Evolutionary conservation across 129 eudicot species (phyloP).

Genomic region (Heracleum sosnowskyi): DNA sequence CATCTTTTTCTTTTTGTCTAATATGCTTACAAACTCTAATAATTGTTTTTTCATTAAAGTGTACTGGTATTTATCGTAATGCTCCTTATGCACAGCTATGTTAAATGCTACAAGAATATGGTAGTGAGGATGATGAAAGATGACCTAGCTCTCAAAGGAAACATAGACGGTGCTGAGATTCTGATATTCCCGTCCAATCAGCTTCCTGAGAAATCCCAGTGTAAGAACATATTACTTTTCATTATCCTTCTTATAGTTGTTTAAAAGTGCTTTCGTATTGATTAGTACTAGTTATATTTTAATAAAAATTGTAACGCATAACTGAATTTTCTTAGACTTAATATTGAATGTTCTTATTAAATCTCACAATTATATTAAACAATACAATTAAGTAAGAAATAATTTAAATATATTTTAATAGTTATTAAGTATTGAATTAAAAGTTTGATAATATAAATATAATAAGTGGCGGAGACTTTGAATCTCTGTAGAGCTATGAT

Average conservation of each 20-base stretch:
- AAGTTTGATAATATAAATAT: not conserved
- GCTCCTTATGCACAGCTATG: constrained; percentile 45
- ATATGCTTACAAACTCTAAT: not conserved
- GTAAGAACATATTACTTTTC: constrained; percentile 36
- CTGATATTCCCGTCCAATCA: constrained; percentile 83
- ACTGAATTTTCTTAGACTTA: not conserved
- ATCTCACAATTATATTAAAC: not conserved
- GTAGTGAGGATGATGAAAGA: constrained; percentile 71
- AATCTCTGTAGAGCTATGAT: not conserved
- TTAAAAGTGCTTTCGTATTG: not conserved
- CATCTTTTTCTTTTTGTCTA: not conserved
- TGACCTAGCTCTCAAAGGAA: constrained; percentile 87
- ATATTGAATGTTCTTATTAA: not conserved
- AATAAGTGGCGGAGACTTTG: not conserved
- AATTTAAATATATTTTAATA: not conserved
- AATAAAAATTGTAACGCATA: not conserved
- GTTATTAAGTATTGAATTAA: not conserved
- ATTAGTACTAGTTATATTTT: not conserved
- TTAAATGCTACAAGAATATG: constrained; percentile 62
- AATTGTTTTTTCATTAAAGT: not conserved
- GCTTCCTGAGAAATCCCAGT: constrained; percentile 71
- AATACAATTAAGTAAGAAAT: not conserved
- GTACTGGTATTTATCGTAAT: not conserved
- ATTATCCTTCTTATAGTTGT: not conserved
- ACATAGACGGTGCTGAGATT: constrained; percentile 71